Evolutionary conservation across 208 protist genomes (phyloP), one percentile per base, ranked within the genome.

Genomic region (Tetramitus jugosus): DNA sequence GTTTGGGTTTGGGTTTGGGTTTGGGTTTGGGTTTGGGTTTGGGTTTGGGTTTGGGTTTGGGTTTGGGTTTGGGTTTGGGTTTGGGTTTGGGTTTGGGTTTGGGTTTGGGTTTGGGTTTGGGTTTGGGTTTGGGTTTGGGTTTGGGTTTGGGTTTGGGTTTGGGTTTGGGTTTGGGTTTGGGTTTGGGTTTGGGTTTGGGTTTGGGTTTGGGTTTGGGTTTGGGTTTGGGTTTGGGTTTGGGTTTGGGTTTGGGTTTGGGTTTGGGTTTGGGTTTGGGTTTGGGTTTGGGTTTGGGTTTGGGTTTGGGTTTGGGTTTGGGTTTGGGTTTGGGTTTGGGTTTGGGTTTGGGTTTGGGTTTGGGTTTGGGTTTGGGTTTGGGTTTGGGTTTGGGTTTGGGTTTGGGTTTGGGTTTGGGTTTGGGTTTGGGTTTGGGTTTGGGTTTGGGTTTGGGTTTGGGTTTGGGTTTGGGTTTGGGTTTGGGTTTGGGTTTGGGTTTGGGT

Each of bases 21-120:
- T 61, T 61, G n/a, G 53, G 53, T 26, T 61, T 61, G n/a, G 53
- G 53, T 26, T 61, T 61, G n/a, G 53, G 53, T 26, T 61, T 61
- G n/a, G 53, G 53, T 26, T 61, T 61, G n/a, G 53, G 53, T 26
- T 61, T 61, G n/a, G 53, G 53, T 26, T 61, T 61, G n/a, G 53
- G 53, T 26, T 61, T 61, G n/a, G 53, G 53, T 26, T 61, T 61
- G n/a, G 53, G 53, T 26, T 61, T 61, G n/a, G 53, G 53, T 26
- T 61, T 61, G n/a, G 53, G 53, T 26, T 61, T 61, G n/a, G 53
- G 53, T 26, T 61, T 61, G n/a, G 53, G 53, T 26, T 61, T 61
- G n/a, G 53, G 53, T 26, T 61, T 61, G n/a, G 53, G 53, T 26
- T 61, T 61, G n/a, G 53, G 53, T 26, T 61, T 61, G n/a, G 53